phyloP scores from a whole-genome alignment of 2,329 filamentous ascomycete species.

The Fusarium sp. region DNA sequence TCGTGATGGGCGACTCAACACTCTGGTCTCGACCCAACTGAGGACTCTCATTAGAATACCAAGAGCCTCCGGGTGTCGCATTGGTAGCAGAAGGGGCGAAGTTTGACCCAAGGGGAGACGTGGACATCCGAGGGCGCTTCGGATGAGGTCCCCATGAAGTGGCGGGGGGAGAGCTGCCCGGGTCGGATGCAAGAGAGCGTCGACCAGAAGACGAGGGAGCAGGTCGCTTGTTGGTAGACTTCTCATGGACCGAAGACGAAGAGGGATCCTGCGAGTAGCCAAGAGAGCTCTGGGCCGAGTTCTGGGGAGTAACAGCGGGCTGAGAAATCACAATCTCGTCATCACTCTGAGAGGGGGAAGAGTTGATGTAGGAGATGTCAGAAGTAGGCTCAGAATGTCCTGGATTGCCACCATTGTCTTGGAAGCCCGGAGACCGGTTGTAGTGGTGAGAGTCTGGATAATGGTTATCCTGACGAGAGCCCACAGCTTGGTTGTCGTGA shows the following conservation, averaged over 20 bases:
- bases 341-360: neutral
- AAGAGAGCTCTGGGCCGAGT: neutral
- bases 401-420: neutral
- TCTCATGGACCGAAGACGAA: neutral
- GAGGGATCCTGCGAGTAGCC: neutral
- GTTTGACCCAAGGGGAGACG: neutral
- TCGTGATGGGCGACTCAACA: neutral
- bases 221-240: neutral
- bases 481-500: neutral
- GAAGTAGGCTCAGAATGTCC: neutral
- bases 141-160: neutral
- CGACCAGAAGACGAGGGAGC: neutral
- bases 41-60: neutral
- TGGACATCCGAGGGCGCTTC: neutral
- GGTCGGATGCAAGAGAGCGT: neutral
- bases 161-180: neutral
- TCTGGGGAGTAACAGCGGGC: neutral
- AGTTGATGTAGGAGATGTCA: neutral
- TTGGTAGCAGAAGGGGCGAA: neutral
- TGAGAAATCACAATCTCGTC: neutral
- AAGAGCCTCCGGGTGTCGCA: neutral
- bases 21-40: neutral
- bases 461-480: neutral
- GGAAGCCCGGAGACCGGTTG: neutral
- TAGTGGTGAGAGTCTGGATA: neutral